phyloP scores from a whole-genome alignment of 2,329 filamentous ascomycete species.

The Sporothrix brunneoviolacea region DNA sequence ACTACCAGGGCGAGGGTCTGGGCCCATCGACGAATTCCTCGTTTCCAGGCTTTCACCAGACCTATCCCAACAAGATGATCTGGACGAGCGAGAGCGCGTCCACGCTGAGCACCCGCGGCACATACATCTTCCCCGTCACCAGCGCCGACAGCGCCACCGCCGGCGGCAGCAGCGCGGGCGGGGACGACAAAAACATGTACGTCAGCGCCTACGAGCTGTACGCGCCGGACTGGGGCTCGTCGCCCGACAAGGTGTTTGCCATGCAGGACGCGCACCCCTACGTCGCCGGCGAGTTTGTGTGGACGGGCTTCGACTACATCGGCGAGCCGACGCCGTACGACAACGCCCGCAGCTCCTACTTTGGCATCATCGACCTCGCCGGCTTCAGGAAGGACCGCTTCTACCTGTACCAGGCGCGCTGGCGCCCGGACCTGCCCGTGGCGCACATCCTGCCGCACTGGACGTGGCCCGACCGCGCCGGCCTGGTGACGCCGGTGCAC shows the following conservation, averaged over 20 bases:
- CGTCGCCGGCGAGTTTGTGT: conserved; percentile 40
- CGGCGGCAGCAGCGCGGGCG: conserved; percentile 32
- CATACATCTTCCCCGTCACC: conserved; percentile 46
- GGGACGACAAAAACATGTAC: conserved; percentile 28
- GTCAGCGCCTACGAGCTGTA: conserved; percentile 49
- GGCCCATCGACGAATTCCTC: conserved; percentile 20
- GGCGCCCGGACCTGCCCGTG: conserved; percentile 40
- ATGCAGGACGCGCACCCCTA: conserved; percentile 41
- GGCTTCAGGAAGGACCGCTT: conserved; percentile 52
- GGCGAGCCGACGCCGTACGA: conserved; percentile 34
- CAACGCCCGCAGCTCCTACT: conserved; percentile 43
- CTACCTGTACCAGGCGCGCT: conserved; percentile 48
- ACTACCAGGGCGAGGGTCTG: conserved; percentile 49
- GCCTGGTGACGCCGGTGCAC: conserved; percentile 45
- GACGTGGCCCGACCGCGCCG: conserved; percentile 43
- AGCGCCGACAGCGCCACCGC: conserved; percentile 24
- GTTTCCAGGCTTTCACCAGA: conserved; percentile 37
- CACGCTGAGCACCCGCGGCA: conserved; percentile 42
- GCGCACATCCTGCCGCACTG: conserved; percentile 51
- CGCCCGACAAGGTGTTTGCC: conserved; percentile 47
- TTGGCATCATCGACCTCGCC: conserved; percentile 50
- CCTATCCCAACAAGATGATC: conserved; percentile 42
- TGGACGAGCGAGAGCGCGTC: conserved; percentile 38
- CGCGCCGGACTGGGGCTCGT: conserved; percentile 37
- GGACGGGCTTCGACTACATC: conserved; percentile 26